Conservation (phyloP, 129 eudicot species). For the Sambucus nigra region DNA sequence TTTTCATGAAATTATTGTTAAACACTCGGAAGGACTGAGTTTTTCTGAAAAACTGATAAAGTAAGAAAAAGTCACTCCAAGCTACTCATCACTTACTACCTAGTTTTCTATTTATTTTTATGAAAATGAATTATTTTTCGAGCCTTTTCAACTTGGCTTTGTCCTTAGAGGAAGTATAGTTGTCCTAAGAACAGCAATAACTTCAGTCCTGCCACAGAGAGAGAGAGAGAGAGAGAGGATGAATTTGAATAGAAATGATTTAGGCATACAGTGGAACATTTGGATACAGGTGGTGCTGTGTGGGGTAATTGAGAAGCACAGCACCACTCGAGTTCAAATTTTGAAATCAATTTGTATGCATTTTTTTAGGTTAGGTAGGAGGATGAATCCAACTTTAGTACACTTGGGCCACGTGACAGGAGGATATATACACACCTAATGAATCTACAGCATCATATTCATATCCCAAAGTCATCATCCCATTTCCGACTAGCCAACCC, state of each 20-base stretch:
- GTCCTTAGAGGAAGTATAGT: too few relatives aligned
- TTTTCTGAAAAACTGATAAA: too few relatives aligned
- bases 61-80: too few relatives aligned
- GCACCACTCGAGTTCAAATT: slow-evolving; percentile 20
- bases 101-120: too few relatives aligned
- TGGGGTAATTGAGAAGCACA: slow-evolving; percentile 3
- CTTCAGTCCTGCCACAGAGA: too few relatives aligned
- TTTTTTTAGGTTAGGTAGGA: slow-evolving; percentile 9
- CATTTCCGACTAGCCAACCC: background rate
- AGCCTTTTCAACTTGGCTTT: background rate
- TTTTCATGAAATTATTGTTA: too few relatives aligned
- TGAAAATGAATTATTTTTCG: background rate
- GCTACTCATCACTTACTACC: too few relatives aligned
- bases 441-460: background rate
- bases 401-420: slow-evolving; percentile 14
- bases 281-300: background rate
- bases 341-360: slow-evolving; percentile 21
- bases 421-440: background rate
- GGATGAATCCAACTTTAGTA: slow-evolving; percentile 13
- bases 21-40: too few relatives aligned
- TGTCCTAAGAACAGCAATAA: too few relatives aligned
- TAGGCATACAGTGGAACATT: background rate
- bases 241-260: background rate
- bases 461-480: slow-evolving; percentile 10
- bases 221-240: background rate